Evolutionary conservation across 768 basidiomycete species (phyloP).

Genomic region (Mycena capillaripes): DNA sequence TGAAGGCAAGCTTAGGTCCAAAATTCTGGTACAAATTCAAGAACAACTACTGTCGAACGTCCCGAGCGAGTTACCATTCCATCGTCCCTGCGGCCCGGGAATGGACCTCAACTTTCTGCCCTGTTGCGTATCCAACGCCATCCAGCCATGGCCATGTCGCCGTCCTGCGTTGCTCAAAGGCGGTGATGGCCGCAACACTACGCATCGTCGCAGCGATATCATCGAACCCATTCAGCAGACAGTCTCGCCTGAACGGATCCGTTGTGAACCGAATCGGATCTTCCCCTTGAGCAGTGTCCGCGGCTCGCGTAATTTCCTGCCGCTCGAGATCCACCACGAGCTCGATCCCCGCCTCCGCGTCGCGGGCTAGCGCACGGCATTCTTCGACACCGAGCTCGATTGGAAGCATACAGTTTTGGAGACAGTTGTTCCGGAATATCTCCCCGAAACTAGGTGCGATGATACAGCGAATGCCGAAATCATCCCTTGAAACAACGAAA

Average conservation of each 20-base stretch:
- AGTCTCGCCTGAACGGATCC: slow-evolving; percentile 93
- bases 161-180: slow-evolving; percentile 84
- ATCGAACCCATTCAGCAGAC: slow-evolving; percentile 94
- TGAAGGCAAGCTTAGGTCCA: too few relatives aligned
- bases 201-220: slow-evolving; percentile 96
- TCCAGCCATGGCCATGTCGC: slow-evolving; percentile 95
- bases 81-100: background rate
- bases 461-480: slow-evolving; percentile 90
- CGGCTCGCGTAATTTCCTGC: slow-evolving; percentile 81
- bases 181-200: slow-evolving; percentile 73
- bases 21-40: too few relatives aligned
- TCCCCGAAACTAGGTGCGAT: slow-evolving; percentile 93
- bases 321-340: slow-evolving; percentile 90
- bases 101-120: slow-evolving; percentile 1
- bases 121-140: slow-evolving; percentile 72
- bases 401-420: slow-evolving; percentile 96
- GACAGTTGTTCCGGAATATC: slow-evolving; percentile 89
- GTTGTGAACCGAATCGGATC: slow-evolving; percentile 80
- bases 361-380: slow-evolving; percentile 77
- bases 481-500: slow-evolving; percentile 63
- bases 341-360: slow-evolving; percentile 81
- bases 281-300: slow-evolving; percentile 44
- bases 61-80: slow-evolving; percentile 18
- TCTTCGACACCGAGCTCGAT: slow-evolving; percentile 75
- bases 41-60: too few relatives aligned